Evolutionary conservation across 768 basidiomycete species (phyloP), one percentile per base, ranked within the genome.

Genomic region (Ephemerocybe angulata): DNA sequence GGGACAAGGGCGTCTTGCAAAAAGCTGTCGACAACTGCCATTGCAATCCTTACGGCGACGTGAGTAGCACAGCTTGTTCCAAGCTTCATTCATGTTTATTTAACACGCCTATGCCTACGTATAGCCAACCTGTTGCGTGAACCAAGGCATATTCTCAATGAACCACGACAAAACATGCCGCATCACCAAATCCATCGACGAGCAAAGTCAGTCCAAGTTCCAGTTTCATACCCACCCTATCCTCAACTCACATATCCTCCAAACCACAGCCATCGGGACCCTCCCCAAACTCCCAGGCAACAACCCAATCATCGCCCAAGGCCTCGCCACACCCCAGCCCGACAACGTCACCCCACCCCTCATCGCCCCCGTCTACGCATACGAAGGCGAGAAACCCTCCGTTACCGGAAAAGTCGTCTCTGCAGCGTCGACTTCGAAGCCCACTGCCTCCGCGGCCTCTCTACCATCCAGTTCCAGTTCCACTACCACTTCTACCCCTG

Each of bases 1-100:
- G 86, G 86, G 79, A 83, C 44, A 58, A 63, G 1, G 78, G 77
- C 48, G 74, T 84, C 30, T 72, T 87, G 1, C 75, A 79, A 54
- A 74, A 72, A 3, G 84, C 82, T 21, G 73, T 86, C 15, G 77
- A 84, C 62, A 67, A 74, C 13, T 83, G 81, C 56, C 62, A 76
- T 58, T 82, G 81, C 67, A 72, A 76, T 56, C 50, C 50, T 1
- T 78, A 65, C 49, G 78, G 79, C 28, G 76, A 77, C 59, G 75
- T 77, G 49, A 56, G 74, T 64, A 27, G 15, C 28, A 19, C 52
- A 13, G 15, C 31, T 30, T 30, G 15, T 40, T 17, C 29, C 35
- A 38, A n/a, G 8, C 42, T 28, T n/a, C 19, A 35, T 29, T 21
- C 5, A 22, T 15, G 37, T 24, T 58, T 40, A 51, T 24, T 28